These are phyloP conservation scores for Citrus maxima DNA, from an alignment of 345 rosid genomes.

Conservation along the genomic window DNA sequence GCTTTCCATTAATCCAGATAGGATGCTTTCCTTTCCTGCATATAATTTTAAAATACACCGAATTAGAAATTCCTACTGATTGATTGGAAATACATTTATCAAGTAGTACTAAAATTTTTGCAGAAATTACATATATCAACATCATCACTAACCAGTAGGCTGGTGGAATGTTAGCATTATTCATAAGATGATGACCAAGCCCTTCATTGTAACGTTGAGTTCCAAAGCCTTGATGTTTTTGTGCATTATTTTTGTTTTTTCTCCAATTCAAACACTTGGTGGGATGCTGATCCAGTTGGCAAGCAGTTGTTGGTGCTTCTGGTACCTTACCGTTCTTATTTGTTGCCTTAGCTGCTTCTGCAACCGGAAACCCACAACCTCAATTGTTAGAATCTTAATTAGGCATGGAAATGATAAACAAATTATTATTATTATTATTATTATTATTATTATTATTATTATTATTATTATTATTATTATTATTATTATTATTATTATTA, in stretches of 20 bases:
- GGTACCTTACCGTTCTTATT: slow-evolving; percentile 12
- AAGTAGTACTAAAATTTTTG: too few species aligned
- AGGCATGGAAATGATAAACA: too few species aligned
- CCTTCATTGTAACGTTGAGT: neutral
- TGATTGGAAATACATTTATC: neutral
- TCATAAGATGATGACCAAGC: slow-evolving; percentile 4
- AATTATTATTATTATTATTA: too few species aligned
- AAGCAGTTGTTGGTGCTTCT: too few species aligned
- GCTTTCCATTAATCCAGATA: slow-evolving; percentile 11
- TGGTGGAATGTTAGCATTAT: neutral
- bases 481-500: too few species aligned
- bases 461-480: too few species aligned
- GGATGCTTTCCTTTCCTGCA: slow-evolving; percentile 26
- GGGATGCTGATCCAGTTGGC: slow-evolving; percentile 3
- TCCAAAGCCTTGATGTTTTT: slow-evolving; percentile 6
- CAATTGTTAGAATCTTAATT: neutral
- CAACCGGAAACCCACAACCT: neutral
- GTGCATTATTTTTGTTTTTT: neutral
- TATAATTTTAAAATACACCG: neutral
- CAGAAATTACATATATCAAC: too few species aligned
- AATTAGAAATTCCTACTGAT: neutral
- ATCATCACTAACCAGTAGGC: slow-evolving; percentile 12
- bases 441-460: too few species aligned
- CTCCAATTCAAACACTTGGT: neutral
- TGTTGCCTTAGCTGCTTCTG: slow-evolving; percentile 30